Evolutionary conservation across 225 moss, liverwort and hornwort genomes (phyloP).

Genomic region (Asterella californica): DNA sequence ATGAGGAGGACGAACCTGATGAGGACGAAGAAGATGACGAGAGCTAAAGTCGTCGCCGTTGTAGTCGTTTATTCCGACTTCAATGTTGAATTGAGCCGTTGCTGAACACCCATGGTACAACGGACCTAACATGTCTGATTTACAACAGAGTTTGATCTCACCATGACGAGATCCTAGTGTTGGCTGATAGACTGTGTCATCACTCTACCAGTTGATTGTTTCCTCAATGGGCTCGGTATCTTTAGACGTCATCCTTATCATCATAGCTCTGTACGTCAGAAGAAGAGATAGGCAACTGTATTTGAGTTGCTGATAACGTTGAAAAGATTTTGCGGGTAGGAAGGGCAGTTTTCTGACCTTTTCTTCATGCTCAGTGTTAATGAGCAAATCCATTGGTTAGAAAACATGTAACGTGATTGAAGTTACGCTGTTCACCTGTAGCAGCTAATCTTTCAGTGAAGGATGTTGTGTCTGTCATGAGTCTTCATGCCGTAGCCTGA

Average conservation of each 20-base stretch:
- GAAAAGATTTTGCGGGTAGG: conserved; percentile 34
- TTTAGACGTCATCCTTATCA: conserved; percentile 17
- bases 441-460: conserved; percentile 26
- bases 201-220: conserved; percentile 24
- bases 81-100: conserved; percentile 12
- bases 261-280: conserved; percentile 18
- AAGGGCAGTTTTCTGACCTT: conserved; percentile 20
- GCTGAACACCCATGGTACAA: conserved; percentile 1
- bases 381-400: conserved; percentile 29
- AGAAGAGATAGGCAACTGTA: conserved; percentile 26
- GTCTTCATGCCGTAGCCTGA: conserved; percentile 26
- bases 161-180: conserved; percentile 20
- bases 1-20: conserved; percentile 86
- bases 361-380: conserved; percentile 28
- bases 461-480: conserved; percentile 25
- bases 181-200: conserved; percentile 19
- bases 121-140: conserved; percentile 10
- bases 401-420: conserved; percentile 35
- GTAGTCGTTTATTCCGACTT: not conserved
- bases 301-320: conserved; percentile 27
- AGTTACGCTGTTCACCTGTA: conserved; percentile 21
- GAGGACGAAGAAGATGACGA: conserved; percentile 87
- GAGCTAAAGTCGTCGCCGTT: conserved; percentile 24
- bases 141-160: conserved; percentile 20
- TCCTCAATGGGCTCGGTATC: conserved; percentile 21